Evolutionary conservation across 2,329 filamentous ascomycete genomes (phyloP).

Genomic region (Akanthomyces dipterigenus): DNA sequence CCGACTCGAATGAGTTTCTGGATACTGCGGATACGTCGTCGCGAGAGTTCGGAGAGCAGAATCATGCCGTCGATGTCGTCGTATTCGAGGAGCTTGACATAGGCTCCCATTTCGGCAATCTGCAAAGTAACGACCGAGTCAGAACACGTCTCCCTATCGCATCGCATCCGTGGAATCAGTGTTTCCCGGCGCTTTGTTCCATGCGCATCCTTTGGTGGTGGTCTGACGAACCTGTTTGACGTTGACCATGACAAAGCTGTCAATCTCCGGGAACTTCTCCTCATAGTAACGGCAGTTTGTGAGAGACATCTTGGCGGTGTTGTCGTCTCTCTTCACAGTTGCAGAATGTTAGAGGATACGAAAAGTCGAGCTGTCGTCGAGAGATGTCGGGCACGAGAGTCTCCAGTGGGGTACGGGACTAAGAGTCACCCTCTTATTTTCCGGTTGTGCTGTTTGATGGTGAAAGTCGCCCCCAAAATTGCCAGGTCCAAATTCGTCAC

Average conservation of each 20-base stretch:
- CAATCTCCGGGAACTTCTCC: constrained; percentile 90
- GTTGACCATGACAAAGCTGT: constrained; percentile 99
- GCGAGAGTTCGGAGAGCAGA: constrained; percentile 90
- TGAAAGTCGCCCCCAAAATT: neutral
- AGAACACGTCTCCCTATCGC: neutral
- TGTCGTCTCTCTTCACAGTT: constrained; percentile 16
- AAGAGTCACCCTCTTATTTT: constrained; percentile 10
- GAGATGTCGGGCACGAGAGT: constrained; percentile 11
- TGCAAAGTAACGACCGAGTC: constrained; percentile 27
- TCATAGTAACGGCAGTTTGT: constrained; percentile 97
- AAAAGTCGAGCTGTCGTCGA: constrained; percentile 11
- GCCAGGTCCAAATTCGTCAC: neutral
- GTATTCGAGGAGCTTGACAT: constrained; percentile 98
- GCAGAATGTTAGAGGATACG: constrained; percentile 9
- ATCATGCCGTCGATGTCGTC: constrained; percentile 99
- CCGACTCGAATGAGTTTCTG: constrained; percentile 98
- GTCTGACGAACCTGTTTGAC: constrained; percentile 74
- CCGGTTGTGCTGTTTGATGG: neutral
- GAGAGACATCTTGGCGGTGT: constrained; percentile 74
- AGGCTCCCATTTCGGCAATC: constrained; percentile 99
- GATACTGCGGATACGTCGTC: constrained; percentile 96
- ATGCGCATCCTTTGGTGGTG: constrained; percentile 2
- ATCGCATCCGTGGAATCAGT: neutral
- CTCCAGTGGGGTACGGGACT: constrained; percentile 6
- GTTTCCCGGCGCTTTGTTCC: neutral